Base-by-base conservation (phyloP, 805 yeast species). In the Isabelozyma heimii region DNA sequence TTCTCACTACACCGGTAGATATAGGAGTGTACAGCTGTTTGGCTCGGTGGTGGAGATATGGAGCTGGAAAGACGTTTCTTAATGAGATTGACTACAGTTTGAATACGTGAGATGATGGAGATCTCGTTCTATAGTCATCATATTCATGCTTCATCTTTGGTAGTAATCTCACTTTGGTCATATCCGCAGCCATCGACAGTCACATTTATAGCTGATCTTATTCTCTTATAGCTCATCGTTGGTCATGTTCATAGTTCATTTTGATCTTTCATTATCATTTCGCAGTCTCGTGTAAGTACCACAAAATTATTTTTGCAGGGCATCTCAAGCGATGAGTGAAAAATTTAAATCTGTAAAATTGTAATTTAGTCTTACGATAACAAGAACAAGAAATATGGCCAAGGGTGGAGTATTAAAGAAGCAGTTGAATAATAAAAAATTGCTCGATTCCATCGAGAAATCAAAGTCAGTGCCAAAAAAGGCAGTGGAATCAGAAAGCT, bases 11-110 rank as follows among this genome's bases (percentile, higher is more conserved):
- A 16, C 69, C 74, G 42, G 70, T 80, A 51, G 73, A 75, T 47
- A 65, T 74, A n/a, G 61, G 74, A 51, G 62, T 79, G 4, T 81
- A 77, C 53, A 85, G 91, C 57, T 87, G 95, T 66, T 62, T 87
- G 42, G 73, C 81, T 30, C 74, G 83, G 51, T 87, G 91, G 91
- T 87, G 95, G 95, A 81, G 81, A 56, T 72, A 72, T 52, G 86
- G 87, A 8, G 72, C 81, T 2, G 87, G 89, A 1, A 84, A 83
- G 57, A 62, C 59, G 2, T 84, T 84, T 55, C 51, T 83, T 35
- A 78, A 79, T 50, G 84, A 77, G 47, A 57, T 61, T 15, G 66
- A 60, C 15, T 57, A 56, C 47, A 56, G 41, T 16, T 38, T 51
- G 40, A 46, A 47, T 42, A 7, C n/a, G 3, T 42, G 44, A 42